Base-by-base conservation (phyloP, 2,329 filamentous ascomycete species). In the Nemania abortiva region DNA sequence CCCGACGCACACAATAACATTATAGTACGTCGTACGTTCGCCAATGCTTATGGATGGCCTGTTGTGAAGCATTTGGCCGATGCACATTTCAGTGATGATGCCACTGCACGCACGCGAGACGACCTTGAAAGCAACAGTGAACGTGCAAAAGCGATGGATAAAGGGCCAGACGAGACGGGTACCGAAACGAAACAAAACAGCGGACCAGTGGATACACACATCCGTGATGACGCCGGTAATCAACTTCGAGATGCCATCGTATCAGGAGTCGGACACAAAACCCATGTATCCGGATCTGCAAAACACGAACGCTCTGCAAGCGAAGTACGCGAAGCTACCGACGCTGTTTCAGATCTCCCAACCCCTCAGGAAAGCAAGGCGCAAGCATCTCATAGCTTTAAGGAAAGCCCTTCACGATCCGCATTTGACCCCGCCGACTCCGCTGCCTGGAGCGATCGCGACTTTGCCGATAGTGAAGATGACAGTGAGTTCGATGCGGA, bases 1-100 rank as follows among this genome's bases (percentile, higher is more conserved):
- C 96, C 96, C 0, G 96, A 99, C 81, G 96, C 96, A 0, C 96
- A 99, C 83, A 99, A 99, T 81, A 99, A 99, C 80, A 97, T 99
- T 73, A 92, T 98, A 69, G 96, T 99, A 27, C 91, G 96, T 18
- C 91, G 96, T 65, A 97, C 94, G 91, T 99, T 99, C 79, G 91
- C 94, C 65, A 99, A 99, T 77, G 96, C 96, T 0, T 97, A 97
- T 75, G 96, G 96, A 1, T 99, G 96, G 96, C 96, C 96, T 0
- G 96, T 99, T 0, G 85, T 98, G 58, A 95, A 98, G 81, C 96
- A 99, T 81, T 83, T 98, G 22, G 95, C 96, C 61, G 95, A 98
- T 76, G 94, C 94, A 0, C 96, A 99, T 81, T 99, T 99, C 78
- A 92, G 90, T 63, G 92, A 97, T 77, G 90, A 89, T 0, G 88